phyloP scores from a whole-genome alignment of 768 basidiomycete species.

The Amanita pallidorosea region DNA sequence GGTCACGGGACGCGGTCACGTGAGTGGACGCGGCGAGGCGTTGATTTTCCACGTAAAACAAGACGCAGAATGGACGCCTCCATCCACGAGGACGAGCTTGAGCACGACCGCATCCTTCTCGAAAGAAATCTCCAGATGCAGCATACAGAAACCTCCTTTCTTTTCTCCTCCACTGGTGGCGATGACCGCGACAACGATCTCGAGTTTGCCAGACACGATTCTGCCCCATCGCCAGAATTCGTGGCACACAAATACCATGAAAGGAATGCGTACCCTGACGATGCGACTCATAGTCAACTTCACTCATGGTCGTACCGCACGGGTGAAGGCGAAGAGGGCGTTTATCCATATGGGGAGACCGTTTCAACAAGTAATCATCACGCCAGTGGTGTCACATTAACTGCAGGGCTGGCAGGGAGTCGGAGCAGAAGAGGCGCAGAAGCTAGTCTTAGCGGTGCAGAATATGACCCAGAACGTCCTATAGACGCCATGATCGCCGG shows the following conservation, averaged over 20 bases:
- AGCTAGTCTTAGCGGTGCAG: conserved; percentile 57
- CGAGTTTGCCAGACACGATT: conserved; percentile 65
- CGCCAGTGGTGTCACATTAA: conserved; percentile 79
- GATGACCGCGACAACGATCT: conserved; percentile 20
- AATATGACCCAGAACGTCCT: conserved; percentile 80
- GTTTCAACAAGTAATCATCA: conserved; percentile 85
- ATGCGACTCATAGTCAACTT: conserved; percentile 35
- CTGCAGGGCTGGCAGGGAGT: conserved; percentile 66
- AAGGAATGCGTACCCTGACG: conserved; percentile 32
- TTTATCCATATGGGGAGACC: conserved; percentile 58
- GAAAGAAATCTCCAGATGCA: conserved; percentile 57
- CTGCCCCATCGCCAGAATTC: conserved; percentile 45
- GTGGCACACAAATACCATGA: conserved; percentile 43
- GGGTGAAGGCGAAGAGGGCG: conserved; percentile 48
- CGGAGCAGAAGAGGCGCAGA: conserved; percentile 32
- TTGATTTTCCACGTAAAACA: background rate
- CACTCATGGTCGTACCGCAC: conserved; percentile 50
- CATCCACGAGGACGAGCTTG: conserved; percentile 52
- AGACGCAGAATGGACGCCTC: background rate
- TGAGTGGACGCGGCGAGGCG: background rate
- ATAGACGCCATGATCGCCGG: conserved; percentile 62
- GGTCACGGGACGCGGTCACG: conserved; percentile 6
- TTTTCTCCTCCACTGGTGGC: conserved; percentile 44
- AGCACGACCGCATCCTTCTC: conserved; percentile 66
- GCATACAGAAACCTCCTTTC: conserved; percentile 61